Base-by-base conservation (phyloP, 208 protist genomes). In the Leishmania gerbilli region DNA sequence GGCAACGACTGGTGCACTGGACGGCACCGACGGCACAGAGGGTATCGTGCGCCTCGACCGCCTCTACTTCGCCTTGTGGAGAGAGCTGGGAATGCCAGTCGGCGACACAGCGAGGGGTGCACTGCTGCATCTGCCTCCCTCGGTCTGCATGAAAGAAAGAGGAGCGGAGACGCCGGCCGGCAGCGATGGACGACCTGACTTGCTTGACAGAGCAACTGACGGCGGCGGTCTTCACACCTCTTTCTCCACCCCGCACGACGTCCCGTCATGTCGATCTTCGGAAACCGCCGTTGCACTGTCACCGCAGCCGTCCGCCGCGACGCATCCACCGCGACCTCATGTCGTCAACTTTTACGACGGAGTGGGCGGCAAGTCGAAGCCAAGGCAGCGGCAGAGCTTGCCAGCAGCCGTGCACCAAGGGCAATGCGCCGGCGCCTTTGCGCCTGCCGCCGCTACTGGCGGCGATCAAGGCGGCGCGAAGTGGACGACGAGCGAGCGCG, bases 11-110 rank as follows among this genome's bases (percentile, higher is more conserved):
- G 58, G 51, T 40, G 31, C 31, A 24, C 42, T 67, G 24, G 51
- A 75, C 67, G 24, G 56, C 60, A 34, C n/a, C 40, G 34, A 51
- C 3, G 45, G 13, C 24, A 47, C 69, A 34, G 34, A 58, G 49
- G n/a, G 15, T 76, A 8, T 56, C 51, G 72, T 76, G 49, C 51
- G 51, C 51, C 74, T 85, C 0, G 72, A 79, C 37, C 77, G 79
- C 62, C 65, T 85, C 67, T 76, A 85, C 58, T 62, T 67, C 3
- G 21, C 34, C 47, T 65, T 86, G 47, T 86, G 82, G 82, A 65
- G 37, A 60, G 77, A 79, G 45, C 19, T 85, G n/a, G 82, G 82
- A 17, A 34, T 85, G 1, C 49, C 78, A 65, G 64, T 74, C 45
- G 31, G 40, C 24, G 69, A 27, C 69, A 31, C 40, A 55, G 9